Base-by-base conservation (phyloP, 1,284 basidiomycete species). In the Naganishia albida region DNA sequence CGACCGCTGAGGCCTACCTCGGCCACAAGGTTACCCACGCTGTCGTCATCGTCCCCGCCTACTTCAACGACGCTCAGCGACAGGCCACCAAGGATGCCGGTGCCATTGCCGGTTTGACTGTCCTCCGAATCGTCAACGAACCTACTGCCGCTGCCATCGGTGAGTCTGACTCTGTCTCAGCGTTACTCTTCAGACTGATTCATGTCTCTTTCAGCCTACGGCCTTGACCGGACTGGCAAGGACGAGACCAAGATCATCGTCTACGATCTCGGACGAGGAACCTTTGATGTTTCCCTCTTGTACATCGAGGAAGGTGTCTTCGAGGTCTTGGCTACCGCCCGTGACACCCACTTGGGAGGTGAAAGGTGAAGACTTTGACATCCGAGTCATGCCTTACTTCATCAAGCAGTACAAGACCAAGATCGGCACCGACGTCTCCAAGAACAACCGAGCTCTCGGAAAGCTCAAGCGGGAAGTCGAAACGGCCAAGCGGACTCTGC, bases 301-400 rank as follows among this genome's bases (percentile, higher is more conserved):
- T 94, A 93, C 80, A 97, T 97, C 81, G 91, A 87, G 75, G 93
- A 92, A 77, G 94, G 93, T 81, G 91, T 97, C 74, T 98, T 98
- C 77, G 93, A 93, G 73, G 94, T 98, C 74, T 90, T 95, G 73
- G 93, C 95, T 63, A 98, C 94, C 67, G 93, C 94, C 68, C 95
- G 94, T 85, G 94, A 98, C 82, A 98, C 95, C 69, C 95, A 97
- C 80, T 89, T 98, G 70, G 95, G 95, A 84, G 95, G 95, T 81
- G 95, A 98, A 83, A 84, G 95, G 95, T 81, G 95, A 98, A 83
- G 95, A 98, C 83, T 98, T 98, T 79, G 94, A 98, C 82, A 95
- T 97, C 85, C 89, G 91, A 63, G 86, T 95, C 69, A 93, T 95
- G 72, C 90, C 95, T 70, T 88, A 93, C 84, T 85, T 96, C 76